A percentile compares a stretch with the other conserved stretches of the same genome.
phyloP scores from a whole-genome alignment of 2,329 filamentous ascomycete genomes.

The Aspergillus texensis region DNA sequence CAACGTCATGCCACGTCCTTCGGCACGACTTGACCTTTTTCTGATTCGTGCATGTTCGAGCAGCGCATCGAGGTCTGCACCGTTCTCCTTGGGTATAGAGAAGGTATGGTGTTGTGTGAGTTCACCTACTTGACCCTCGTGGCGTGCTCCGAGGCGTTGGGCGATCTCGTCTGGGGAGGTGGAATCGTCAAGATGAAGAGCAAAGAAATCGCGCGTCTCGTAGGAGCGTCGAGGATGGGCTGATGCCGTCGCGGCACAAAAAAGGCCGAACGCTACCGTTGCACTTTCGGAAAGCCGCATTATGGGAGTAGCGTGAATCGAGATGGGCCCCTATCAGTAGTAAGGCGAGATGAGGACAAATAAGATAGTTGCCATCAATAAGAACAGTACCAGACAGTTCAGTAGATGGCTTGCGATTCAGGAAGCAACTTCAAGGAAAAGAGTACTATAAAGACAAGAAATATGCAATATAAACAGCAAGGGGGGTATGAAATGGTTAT shows the following conservation, averaged over 20 bases:
- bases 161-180: slow-evolving; percentile 70
- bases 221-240: slow-evolving; percentile 67
- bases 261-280: slow-evolving; percentile 30
- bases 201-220: slow-evolving; percentile 86
- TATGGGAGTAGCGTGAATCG: slow-evolving; percentile 3
- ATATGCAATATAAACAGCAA: background rate
- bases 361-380: slow-evolving; percentile 22
- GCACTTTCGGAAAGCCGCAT: slow-evolving; percentile 29
- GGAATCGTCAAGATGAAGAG: slow-evolving; percentile 74
- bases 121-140: slow-evolving; percentile 80
- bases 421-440: background rate
- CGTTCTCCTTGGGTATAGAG: slow-evolving; percentile 63
- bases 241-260: slow-evolving; percentile 52
- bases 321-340: slow-evolving; percentile 10
- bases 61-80: slow-evolving; percentile 56
- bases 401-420: background rate
- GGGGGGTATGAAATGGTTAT: background rate
- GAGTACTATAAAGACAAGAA: background rate
- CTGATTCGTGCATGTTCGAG: slow-evolving; percentile 57
- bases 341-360: slow-evolving; percentile 20
- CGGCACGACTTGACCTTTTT: slow-evolving; percentile 62
- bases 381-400: slow-evolving; percentile 1
- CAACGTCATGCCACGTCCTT: slow-evolving; percentile 12
- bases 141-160: slow-evolving; percentile 69
- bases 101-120: slow-evolving; percentile 85